Evolutionary conservation across 148 eudicot species (phyloP).

Genomic region (Cornus kousa): DNA sequence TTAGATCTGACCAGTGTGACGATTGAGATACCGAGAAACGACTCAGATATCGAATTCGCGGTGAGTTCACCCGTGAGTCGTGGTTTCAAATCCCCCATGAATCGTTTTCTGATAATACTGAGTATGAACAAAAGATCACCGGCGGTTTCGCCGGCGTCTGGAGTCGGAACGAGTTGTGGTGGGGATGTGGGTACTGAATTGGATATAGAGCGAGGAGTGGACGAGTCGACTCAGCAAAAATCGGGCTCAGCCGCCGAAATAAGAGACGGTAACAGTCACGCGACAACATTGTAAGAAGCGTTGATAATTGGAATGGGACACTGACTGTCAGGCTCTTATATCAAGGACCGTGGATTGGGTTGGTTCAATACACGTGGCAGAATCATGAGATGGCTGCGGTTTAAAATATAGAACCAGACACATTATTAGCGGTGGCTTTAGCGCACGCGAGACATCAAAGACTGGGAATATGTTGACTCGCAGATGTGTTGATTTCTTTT

Average conservation of each 20-base stretch:
- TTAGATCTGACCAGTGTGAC: conserved; percentile 36
- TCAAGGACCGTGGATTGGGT: neutral
- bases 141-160: conserved; percentile 25
- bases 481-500: too few species aligned
- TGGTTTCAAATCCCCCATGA: conserved; percentile 48
- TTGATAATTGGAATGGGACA: conserved; percentile 5
- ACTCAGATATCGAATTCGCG: conserved; percentile 37
- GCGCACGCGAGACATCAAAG: neutral
- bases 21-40: conserved; percentile 51
- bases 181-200: conserved; percentile 19
- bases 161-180: conserved; percentile 37
- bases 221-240: conserved; percentile 28
- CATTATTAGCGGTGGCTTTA: too few species aligned
- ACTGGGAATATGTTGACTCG: neutral
- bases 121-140: conserved; percentile 50
- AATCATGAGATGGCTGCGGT: neutral
- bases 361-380: neutral
- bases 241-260: conserved; percentile 28
- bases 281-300: neutral
- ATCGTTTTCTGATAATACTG: conserved; percentile 50
- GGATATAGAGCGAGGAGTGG: conserved; percentile 49
- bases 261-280: conserved; percentile 17
- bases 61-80: conserved; percentile 55
- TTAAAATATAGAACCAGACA: too few species aligned
- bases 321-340: neutral